Evolutionary conservation across 352 stramenopile genomes (phyloP).

Genomic region (Phytophthora vignae): DNA sequence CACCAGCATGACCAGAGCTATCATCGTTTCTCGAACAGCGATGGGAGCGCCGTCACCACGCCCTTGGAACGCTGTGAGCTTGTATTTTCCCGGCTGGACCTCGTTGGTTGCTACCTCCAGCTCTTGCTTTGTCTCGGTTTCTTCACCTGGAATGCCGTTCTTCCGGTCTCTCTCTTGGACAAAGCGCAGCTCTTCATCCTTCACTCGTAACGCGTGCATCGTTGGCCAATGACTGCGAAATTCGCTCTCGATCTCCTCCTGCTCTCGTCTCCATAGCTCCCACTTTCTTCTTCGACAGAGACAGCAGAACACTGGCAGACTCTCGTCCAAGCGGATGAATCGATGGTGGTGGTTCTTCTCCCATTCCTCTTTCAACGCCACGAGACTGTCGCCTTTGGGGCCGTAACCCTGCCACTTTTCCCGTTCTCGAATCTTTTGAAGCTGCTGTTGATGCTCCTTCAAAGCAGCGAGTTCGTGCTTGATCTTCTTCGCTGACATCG

Average conservation of each 20-base stretch:
- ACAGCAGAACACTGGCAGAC: slow-evolving; percentile 60
- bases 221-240: slow-evolving; percentile 49
- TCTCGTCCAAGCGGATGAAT: slow-evolving; percentile 47
- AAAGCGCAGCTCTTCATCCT: slow-evolving; percentile 55
- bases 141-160: slow-evolving; percentile 19
- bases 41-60: not conserved
- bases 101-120: not conserved
- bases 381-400: slow-evolving; percentile 21
- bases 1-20: slow-evolving; percentile 27
- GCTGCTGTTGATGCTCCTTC: slow-evolving; percentile 46
- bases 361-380: slow-evolving; percentile 65
- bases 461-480: slow-evolving; percentile 58
- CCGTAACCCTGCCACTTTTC: slow-evolving; percentile 31
- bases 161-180: slow-evolving; percentile 18
- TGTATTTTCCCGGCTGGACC: slow-evolving; percentile 11
- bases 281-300: slow-evolving; percentile 70
- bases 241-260: slow-evolving; percentile 59
- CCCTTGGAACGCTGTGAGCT: slow-evolving; percentile 5
- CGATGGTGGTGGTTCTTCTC: slow-evolving; percentile 78
- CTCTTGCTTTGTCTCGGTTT: not conserved
- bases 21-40: slow-evolving; percentile 22
- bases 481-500: slow-evolving; percentile 66
- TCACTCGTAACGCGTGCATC: slow-evolving; percentile 43
- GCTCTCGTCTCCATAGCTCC: slow-evolving; percentile 54
- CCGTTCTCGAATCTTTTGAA: slow-evolving; percentile 35